Conservation (phyloP, 2,329 filamentous ascomycete genomes). For the Colletotrichum sp. region DNA sequence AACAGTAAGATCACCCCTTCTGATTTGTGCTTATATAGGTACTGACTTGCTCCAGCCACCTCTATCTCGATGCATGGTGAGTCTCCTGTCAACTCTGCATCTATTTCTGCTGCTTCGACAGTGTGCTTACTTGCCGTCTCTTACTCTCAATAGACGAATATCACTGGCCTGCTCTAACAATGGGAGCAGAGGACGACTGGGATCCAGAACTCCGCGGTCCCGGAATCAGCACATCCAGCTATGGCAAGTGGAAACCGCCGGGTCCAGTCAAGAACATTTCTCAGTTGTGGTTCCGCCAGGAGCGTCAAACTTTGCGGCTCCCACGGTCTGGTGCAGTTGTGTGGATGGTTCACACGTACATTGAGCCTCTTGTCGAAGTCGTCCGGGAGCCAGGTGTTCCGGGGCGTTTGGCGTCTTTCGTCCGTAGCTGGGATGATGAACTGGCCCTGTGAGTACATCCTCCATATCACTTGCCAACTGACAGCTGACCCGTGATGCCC, state of each 20-base stretch:
- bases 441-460: neutral
- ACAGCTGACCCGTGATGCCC: neutral
- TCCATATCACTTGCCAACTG: neutral
- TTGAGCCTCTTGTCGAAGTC: neutral
- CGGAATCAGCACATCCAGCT: neutral
- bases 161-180: neutral
- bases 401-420: neutral
- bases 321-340: neutral
- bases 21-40: neutral
- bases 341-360: neutral
- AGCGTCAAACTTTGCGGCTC: neutral
- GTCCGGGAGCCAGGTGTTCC: neutral
- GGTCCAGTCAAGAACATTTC: neutral
- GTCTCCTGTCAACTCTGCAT: neutral
- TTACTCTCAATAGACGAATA: neutral
- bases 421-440: neutral
- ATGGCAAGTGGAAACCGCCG: neutral
- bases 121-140: neutral
- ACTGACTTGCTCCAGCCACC: neutral
- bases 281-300: neutral
- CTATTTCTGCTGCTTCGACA: neutral
- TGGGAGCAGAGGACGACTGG: neutral
- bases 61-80: neutral
- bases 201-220: neutral
- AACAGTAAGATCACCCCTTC: neutral